Percentiles rank a stretch among this genome's conserved stretches.
These are phyloP conservation scores for Kernera saxatilis DNA, from an alignment of 345 rosid genomes.

Conservation along the genomic window DNA sequence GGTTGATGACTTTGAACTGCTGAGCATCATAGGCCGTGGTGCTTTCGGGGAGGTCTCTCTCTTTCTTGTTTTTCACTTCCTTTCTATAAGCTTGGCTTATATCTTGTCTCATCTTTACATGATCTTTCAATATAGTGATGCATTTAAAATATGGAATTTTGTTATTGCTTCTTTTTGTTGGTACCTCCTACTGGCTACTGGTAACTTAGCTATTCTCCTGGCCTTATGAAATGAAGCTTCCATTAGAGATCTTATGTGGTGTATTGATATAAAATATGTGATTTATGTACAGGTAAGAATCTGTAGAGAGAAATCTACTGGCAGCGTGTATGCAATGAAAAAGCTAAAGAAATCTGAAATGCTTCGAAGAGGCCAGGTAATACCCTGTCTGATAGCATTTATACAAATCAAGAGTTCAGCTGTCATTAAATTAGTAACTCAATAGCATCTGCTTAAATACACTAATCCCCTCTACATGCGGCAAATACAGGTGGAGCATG, in stretches of 20 bases:
- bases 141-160: background rate
- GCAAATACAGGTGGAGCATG: constrained; percentile 56
- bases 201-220: background rate
- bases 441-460: background rate
- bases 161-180: background rate
- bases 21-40: constrained; percentile 49
- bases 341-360: constrained; percentile 37
- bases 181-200: background rate
- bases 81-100: background rate
- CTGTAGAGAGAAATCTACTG: constrained; percentile 43
- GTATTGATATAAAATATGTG: background rate
- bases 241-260: background rate
- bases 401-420: background rate
- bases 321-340: constrained; percentile 39
- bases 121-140: background rate
- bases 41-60: constrained; percentile 47
- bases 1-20: constrained; percentile 44
- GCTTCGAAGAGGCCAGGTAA: constrained; percentile 44
- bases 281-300: constrained; percentile 41
- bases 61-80: background rate
- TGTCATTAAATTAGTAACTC: background rate
- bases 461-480: background rate
- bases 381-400: background rate
- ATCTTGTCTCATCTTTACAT: background rate
- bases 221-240: background rate